phyloP scores from a whole-genome alignment of 768 basidiomycete species.

The Phanerochaete sordida region DNA sequence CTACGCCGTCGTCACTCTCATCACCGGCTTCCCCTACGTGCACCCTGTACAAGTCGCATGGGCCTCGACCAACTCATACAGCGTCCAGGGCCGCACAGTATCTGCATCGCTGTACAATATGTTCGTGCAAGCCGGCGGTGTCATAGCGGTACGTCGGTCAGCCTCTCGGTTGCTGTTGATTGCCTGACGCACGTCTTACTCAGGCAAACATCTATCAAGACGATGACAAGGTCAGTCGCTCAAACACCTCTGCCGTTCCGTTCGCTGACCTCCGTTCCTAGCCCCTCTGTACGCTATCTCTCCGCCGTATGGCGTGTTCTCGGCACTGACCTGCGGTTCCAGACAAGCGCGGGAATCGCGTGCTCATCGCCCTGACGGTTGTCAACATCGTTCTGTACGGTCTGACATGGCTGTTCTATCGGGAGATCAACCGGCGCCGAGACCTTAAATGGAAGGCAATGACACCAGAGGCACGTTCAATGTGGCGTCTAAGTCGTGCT shows the following conservation, averaged over 20 bases:
- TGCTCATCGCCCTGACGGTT: constrained; percentile 48
- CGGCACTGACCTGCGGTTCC: constrained; percentile 3
- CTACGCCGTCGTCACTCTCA: constrained; percentile 48
- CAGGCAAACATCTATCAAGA: constrained; percentile 53
- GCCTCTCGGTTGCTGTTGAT: neutral
- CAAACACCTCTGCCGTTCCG: constrained; percentile 28
- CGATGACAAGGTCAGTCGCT: constrained; percentile 40
- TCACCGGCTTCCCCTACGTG: constrained; percentile 49
- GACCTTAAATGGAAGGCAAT: constrained; percentile 49
- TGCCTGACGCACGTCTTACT: neutral
- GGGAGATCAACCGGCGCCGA: constrained; percentile 42
- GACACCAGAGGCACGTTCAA: constrained; percentile 39
- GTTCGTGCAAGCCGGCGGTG: constrained; percentile 56
- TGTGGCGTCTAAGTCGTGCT: neutral
- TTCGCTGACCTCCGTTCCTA: neutral
- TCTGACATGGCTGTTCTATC: constrained; percentile 53
- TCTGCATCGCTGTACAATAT: constrained; percentile 53
- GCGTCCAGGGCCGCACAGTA: constrained; percentile 50
- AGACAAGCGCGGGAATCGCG: constrained; percentile 60
- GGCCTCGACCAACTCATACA: constrained; percentile 58
- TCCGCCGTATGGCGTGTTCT: neutral
- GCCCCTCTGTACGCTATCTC: constrained; percentile 23
- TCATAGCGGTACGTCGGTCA: constrained; percentile 37
- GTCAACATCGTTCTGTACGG: constrained; percentile 55
- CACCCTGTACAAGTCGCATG: constrained; percentile 42